Evolutionary conservation across 805 yeast genomes (phyloP), one percentile per base, ranked within the genome.

Genomic region (Candida patagonica): DNA sequence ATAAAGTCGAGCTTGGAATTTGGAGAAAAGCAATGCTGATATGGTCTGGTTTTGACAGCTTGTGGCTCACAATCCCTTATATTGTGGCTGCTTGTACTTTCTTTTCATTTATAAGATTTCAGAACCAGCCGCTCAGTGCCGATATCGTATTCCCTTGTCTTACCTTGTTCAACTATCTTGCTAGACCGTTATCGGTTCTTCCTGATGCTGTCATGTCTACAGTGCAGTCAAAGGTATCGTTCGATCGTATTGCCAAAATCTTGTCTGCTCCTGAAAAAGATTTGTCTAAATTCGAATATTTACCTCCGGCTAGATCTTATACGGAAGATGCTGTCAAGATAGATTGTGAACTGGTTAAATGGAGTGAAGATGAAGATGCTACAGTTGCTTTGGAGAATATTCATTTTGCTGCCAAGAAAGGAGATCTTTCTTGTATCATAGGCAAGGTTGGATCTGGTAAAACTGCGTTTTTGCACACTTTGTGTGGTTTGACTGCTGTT

Each of bases 61-160:
- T 84, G 40, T 92, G 94, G 77, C 78, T 74, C 42, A 70, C 84
- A 51, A 83, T 94, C 26, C 97, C 99, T 21, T 84, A 81, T 54
- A 64, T 89, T 48, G 97, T 94, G 22, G 79, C 94, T 37, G 80
- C 94, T 57, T 73, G 85, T 1, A 88, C 97, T 0, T 92, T 92
- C 67, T 94, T 82, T 2, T 69, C 80, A 12, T 94, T 80, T 57
- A 78, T 81, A 17, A 67, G 70, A 40, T 61, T 75, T 25, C 71
- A 76, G 41, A 71, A 71, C 44, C 66, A 60, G 36, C 87, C 94
- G 25, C 71, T 92, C 54, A 73, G 89, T 1, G 82, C 96, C 1
- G 97, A 92, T 50, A 70, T 88, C 46, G 96, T 92, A 5, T 76
- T 76, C 65, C 80, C 79, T 1, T 73, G 77, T 2, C 60, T 74